These are phyloP conservation scores for Chlamydomonas eustigma DNA, from an alignment of 139 green algal species.

Conservation along the genomic window DNA sequence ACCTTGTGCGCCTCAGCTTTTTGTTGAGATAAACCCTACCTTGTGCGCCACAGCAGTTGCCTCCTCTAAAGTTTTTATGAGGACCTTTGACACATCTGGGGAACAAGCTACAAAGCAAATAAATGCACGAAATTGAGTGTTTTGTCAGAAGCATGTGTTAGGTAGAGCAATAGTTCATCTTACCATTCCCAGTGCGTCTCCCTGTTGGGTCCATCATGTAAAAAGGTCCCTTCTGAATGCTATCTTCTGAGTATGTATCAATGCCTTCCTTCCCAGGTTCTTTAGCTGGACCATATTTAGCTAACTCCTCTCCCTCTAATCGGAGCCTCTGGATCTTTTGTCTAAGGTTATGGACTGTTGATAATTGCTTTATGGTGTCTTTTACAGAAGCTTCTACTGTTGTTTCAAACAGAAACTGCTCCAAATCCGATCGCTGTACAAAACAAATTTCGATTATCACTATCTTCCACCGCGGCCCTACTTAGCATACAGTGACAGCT, in stretches of 20 bases:
- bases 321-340: constrained; percentile 66
- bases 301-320: constrained; percentile 73
- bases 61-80: constrained; percentile 58
- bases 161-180: constrained; percentile 4
- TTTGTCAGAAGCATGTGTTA: neutral
- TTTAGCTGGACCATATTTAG: constrained; percentile 71
- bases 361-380: constrained; percentile 45
- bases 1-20: too few species aligned
- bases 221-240: constrained; percentile 47
- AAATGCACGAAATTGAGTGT: neutral
- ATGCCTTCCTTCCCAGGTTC: constrained; percentile 69
- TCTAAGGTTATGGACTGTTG: constrained; percentile 66
- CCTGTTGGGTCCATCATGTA: constrained; percentile 77
- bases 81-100: constrained; percentile 49
- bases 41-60: constrained; percentile 46
- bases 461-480: too few species aligned
- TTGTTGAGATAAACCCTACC: too few species aligned
- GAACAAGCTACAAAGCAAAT: constrained; percentile 46
- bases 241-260: constrained; percentile 61
- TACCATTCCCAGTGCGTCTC: constrained; percentile 65
- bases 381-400: constrained; percentile 43
- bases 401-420: constrained; percentile 77
- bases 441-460: neutral
- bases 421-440: constrained; percentile 59
- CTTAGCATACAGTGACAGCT: neutral